These are phyloP conservation scores for Bipolaris gigantea DNA, from an alignment of 2,329 filamentous ascomycete species.

Conservation along the genomic window DNA sequence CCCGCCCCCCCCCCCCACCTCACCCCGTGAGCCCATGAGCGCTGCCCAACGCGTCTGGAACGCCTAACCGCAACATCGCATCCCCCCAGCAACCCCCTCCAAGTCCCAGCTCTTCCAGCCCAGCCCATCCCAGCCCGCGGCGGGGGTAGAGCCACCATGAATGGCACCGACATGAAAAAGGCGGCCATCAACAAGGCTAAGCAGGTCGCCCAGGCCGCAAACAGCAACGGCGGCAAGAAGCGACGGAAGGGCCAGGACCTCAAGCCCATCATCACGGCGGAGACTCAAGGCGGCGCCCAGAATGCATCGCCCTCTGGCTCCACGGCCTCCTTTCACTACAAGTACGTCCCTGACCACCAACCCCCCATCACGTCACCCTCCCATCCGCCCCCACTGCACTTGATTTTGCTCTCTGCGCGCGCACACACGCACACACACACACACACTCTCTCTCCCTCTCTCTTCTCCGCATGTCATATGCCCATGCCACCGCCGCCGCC, in stretches of 20 bases:
- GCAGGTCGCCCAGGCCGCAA: conserved; percentile 62
- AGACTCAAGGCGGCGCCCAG: conserved; percentile 52
- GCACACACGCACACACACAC: not conserved
- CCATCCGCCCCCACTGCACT: not conserved
- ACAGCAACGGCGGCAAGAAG: conserved; percentile 66
- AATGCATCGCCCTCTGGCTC: conserved; percentile 47
- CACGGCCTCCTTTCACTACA: conserved; percentile 44
- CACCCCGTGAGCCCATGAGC: conserved; percentile 28
- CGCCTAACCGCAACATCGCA: conserved; percentile 30
- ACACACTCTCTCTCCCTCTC: not conserved
- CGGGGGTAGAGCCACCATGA: conserved; percentile 56
- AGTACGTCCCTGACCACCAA: conserved; percentile 39
- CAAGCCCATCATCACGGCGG: conserved; percentile 76
- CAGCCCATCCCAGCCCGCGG: conserved; percentile 27
- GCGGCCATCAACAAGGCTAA: conserved; percentile 68
- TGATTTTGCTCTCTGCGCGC: not conserved
- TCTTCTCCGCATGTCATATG: not conserved
- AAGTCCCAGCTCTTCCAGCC: conserved; percentile 15
- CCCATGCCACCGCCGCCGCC: not conserved
- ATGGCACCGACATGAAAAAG: conserved; percentile 66
- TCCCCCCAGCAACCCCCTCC: conserved; percentile 12
- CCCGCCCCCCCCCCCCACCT: not conserved
- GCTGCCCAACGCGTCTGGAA: conserved; percentile 30
- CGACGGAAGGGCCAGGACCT: conserved; percentile 70
- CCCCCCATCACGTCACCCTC: conserved; percentile 3